Conservation (phyloP, 2,329 filamentous ascomycete species). For the Colletotrichum lindemuthianum region DNA sequence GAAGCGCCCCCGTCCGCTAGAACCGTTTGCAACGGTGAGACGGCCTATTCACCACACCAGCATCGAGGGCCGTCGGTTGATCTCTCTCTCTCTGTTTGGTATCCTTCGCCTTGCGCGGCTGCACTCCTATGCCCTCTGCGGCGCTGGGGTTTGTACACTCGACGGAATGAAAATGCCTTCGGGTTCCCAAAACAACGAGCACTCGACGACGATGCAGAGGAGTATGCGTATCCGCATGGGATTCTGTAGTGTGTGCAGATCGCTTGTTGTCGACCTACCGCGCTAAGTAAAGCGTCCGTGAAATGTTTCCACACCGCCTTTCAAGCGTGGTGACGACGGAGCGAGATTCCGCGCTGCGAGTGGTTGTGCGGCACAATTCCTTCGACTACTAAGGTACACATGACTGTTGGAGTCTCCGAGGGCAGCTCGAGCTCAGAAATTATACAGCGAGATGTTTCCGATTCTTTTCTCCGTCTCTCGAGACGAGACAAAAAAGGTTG, state of each 20-base stretch:
- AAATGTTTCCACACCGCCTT: constrained; percentile 30
- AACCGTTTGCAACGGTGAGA: constrained; percentile 9
- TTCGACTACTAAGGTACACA: too few relatives aligned
- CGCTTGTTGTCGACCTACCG: constrained; percentile 3
- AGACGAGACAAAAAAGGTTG: background rate
- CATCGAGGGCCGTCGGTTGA: background rate
- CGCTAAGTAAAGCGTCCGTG: constrained; percentile 15
- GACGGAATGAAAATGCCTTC: constrained; percentile 15
- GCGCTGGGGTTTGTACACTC: background rate
- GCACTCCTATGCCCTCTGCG: background rate
- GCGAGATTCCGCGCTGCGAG: background rate
- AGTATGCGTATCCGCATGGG: constrained; percentile 15
- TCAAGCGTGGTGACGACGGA: constrained; percentile 6
- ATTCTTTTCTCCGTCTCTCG: background rate
- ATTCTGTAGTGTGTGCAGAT: constrained; percentile 2
- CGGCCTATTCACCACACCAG: background rate
- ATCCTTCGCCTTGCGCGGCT: constrained; percentile 19
- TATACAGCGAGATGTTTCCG: background rate
- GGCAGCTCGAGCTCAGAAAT: background rate
- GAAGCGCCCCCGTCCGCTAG: constrained; percentile 6
- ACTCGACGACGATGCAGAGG: constrained; percentile 1
- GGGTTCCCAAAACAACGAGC: constrained; percentile 5
- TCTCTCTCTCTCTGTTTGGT: background rate
- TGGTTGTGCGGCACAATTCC: too few relatives aligned
- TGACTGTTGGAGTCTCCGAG: background rate